Evolutionary conservation across 352 stramenopile genomes (phyloP).

Genomic region (Phytophthora pisi): DNA sequence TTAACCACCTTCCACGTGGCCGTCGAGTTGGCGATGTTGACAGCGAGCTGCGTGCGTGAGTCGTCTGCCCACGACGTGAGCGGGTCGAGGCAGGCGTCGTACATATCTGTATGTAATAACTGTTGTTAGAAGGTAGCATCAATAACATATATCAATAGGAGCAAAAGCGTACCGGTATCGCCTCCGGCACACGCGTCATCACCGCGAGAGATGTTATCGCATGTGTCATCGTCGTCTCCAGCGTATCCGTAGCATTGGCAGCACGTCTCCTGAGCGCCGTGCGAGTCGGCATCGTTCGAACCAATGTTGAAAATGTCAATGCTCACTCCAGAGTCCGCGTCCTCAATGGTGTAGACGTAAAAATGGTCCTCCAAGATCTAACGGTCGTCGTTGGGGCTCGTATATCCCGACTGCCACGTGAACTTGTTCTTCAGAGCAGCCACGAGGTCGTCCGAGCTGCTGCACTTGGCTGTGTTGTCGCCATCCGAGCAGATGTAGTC

Average conservation of each 20-base stretch:
- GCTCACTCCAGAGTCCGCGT: conserved; percentile 43
- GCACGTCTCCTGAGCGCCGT: conserved; percentile 54
- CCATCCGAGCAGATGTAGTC: conserved; percentile 59
- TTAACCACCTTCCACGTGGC: conserved; percentile 78
- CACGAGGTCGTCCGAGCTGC: conserved; percentile 26
- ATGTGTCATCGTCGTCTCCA: conserved; percentile 44
- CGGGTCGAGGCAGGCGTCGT: conserved; percentile 43
- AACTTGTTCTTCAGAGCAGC: conserved; percentile 50
- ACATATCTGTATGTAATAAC: conserved; percentile 25
- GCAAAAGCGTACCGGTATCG: conserved; percentile 23
- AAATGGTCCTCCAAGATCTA: conserved; percentile 63
- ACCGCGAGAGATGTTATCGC: conserved; percentile 48
- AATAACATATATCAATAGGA: no score
- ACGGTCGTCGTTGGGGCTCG: conserved; percentile 56
- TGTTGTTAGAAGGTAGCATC: no score
- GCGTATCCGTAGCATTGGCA: conserved; percentile 68
- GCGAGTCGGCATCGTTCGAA: conserved; percentile 56
- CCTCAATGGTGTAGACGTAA: conserved; percentile 56
- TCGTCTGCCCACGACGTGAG: conserved; percentile 54
- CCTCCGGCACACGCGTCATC: conserved; percentile 48
- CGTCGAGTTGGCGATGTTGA: conserved; percentile 52
- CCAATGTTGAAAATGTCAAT: conserved; percentile 72
- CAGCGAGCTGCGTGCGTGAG: conserved; percentile 44
- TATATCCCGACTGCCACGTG: conserved; percentile 49
- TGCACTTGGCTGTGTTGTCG: conserved; percentile 36